Base-by-base conservation (phyloP, 352 stramenopile genomes). In the Phytophthora fragariaefolia region DNA sequence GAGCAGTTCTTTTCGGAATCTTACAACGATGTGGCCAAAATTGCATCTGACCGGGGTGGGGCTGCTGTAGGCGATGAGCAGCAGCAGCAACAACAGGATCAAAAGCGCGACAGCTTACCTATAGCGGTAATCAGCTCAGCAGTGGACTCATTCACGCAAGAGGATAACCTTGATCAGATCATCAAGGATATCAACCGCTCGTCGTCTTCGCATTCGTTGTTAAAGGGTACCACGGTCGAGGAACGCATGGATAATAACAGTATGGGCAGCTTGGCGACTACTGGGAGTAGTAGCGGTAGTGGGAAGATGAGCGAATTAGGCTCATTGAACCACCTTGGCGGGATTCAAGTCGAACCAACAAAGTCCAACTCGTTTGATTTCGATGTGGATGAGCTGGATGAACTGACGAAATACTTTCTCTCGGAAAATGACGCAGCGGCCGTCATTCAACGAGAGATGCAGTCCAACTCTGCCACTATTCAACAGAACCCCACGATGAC, bases 161-260 rank as follows among this genome's bases (percentile, higher is more conserved):
- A 90, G 54, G 80, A 81, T 60, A 91, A 91, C 60, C 28, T 94
- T 48, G 83, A 92, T 59, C 73, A 84, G 56, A 91, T 94, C 47
- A 91, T 94, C 43, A 81, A 85, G 28, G 83, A 91, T 32, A 92
- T 92, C 38, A 76, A 89, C 56, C 78, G 77, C 13, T 71, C 81
- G 18, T 88, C 79, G 23, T 82, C 59, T 22, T 77, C 58, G 0
- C 69, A 70, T 42, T 77, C 78, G 2, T 67, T 89, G n/a, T 42
- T 71, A 15, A 91, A 89, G 45, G 58, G 18, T 15, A 63, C 13
- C n/a, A 13, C 26, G 27, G 23, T 17, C 6, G 48, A 71, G 18
- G 42, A 38, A 13, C 58, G 58, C 1, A 54, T 58, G 15, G 40
- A 46, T 34, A 58, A 64, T 56, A 63, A 54, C 40, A 76, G 51